Evolutionary conservation across 257 asterid species (phyloP), one percentile per base, ranked within the genome.

Genomic region (Solanum lycopersicoides): DNA sequence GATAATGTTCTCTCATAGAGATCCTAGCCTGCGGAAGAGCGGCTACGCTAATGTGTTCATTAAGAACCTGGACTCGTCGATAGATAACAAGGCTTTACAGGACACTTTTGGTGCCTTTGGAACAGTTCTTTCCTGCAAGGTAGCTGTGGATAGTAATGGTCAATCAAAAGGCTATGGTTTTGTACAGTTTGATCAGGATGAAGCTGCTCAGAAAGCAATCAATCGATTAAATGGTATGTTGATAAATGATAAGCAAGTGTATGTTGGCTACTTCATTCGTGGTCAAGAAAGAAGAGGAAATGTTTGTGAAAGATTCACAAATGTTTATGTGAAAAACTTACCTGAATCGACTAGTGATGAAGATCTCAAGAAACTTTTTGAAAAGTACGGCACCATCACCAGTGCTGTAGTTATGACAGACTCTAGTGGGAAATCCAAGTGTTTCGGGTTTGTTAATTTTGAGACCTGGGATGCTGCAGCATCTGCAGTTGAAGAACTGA

Each of bases 1-100:
- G 90, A 95, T 96, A 30, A 95, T 94, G 98, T 96, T 94, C 83
- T 96, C 98, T 41, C 94, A 96, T 16, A 90, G 98, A 71, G 98
- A 96, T 88, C 98, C 98, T n/a, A 90, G 93, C 85, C 73, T 94
- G 42, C 86, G 98, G 13, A 96, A 92, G 83, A 96, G 95, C 79
- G 98, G 98, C 28, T 89, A 89, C 34, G 98, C 95, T 10, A 96
- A 95, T 82, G 86, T 96, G 39, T 95, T 93, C 90, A 94, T 96
- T 21, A 96, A 96, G 92, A 96, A 96, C 72, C 86, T 96, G 91
- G 98, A 94, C 87, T 45, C 86, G 9, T 76, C 97, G 9, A 90
- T 96, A 3, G 98, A 96, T 88, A 91, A 95, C 80, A 96, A 95
- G 91, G 93, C 94, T 1, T 83, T 96, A 37, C 89, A 90, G 30